Evolutionary conservation across 2,329 filamentous ascomycete species (phyloP), one percentile per base, ranked within the genome.

Genomic region (Tothia fuscella): DNA sequence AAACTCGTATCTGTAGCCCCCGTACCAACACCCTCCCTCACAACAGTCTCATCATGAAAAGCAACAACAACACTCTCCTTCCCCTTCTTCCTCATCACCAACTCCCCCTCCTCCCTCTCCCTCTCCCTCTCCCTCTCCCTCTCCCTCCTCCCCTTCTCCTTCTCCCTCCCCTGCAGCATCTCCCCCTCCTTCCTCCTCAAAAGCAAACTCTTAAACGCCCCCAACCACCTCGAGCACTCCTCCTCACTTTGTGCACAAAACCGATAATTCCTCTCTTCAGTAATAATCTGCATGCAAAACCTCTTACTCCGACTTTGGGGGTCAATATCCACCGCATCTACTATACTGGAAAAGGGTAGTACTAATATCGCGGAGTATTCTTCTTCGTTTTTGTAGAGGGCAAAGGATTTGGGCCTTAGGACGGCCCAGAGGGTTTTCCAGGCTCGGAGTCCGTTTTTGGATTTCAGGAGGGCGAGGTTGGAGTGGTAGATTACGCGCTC

Each of bases 391-490:
- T 95, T 95, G 70, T 98, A 98, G 20, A 96, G 73, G 13, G 86
- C 82, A 24, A 98, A 67, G 48, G 83, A 87, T 39, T 82, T 79
- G 1, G 85, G 81, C 24, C 91, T 82, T 39, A 98, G 71, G 0
- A 96, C 91, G 10, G 82, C 82, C 91, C 91, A 96, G 45, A 87
- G 72, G 52, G 86, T 81, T 67, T 94, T 95, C 91, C 91, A 98
- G 54, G 93, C 83, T 35, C 82, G 78, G 42, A 98, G 76, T 6
- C 87, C 86, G 17, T 80, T 72, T 53, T 86, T 88, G 47, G 80
- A 83, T 52, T 84, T 86, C 43, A 95, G 73, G 47, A 86, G 78
- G 59, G 84, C 82, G 24, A 96, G 74, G 71, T 86, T 88, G 39
- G 89, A 88, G 56, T 96, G 87, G 73, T 84, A 94, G 33, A 96